A percentile compares a stretch with the other conserved stretches of the same genome.
Conservation (phyloP, 106 monocot species). For the Narthecium ossifragum region DNA sequence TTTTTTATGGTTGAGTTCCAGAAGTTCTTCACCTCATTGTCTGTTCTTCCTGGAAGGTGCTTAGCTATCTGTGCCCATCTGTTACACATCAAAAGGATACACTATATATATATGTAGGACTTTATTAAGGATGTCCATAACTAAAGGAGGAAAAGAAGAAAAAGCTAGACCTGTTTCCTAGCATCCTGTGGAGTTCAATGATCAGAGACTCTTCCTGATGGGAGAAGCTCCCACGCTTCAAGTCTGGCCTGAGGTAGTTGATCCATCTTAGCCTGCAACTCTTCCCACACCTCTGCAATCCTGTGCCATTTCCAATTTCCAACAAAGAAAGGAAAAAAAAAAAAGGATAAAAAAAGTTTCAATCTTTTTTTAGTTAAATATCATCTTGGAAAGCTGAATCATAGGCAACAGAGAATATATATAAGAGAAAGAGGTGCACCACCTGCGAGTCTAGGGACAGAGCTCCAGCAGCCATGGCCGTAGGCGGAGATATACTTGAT, state of each 20-base stretch:
- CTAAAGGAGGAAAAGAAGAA: not conserved
- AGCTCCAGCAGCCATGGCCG: slow-evolving; percentile 81
- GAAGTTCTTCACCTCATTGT: slow-evolving; percentile 86
- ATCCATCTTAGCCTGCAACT: slow-evolving; percentile 34
- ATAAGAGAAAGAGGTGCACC: too few species aligned
- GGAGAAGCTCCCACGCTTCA: slow-evolving; percentile 44
- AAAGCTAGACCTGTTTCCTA: slow-evolving; percentile 34
- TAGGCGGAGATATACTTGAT: slow-evolving; percentile 60
- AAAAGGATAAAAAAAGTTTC: not conserved
- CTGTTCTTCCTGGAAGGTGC: slow-evolving; percentile 78
- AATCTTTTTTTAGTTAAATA: too few species aligned
- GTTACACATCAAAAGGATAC: not conserved
- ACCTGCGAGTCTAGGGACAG: slow-evolving; percentile 66
- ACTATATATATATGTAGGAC: not conserved
- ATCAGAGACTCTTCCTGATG: slow-evolving; percentile 38
- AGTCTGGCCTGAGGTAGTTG: slow-evolving; percentile 29
- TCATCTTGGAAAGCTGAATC: too few species aligned
- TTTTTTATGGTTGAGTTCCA: slow-evolving; percentile 89
- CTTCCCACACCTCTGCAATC: slow-evolving; percentile 41
- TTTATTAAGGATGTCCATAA: not conserved
- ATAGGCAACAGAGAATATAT: too few species aligned
- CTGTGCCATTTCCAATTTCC: too few species aligned
- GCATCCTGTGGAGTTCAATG: slow-evolving; percentile 35
- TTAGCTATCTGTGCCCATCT: slow-evolving; percentile 88
- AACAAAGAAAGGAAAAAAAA: not conserved